Conservation (phyloP, 352 stramenopile genomes). For the Phytopythium kandeliae region DNA sequence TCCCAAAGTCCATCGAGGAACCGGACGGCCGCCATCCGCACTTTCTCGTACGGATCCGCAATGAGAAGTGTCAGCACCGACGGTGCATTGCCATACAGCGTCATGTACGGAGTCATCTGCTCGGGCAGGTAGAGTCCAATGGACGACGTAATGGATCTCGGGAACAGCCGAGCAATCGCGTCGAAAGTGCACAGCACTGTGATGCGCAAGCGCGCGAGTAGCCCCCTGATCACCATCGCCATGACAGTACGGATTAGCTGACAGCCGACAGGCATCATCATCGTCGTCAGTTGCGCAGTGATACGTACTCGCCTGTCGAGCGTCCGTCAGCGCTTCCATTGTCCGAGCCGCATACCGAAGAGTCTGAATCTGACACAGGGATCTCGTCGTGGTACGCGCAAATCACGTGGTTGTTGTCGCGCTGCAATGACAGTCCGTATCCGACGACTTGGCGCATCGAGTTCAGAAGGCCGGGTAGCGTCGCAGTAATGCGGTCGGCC, state of each 20-base stretch:
- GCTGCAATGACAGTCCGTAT: conserved; percentile 48
- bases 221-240: conserved; percentile 23
- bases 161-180: conserved; percentile 59
- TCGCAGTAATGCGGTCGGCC: conserved; percentile 45
- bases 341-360: conserved; percentile 65
- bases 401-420: conserved; percentile 46
- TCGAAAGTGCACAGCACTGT: conserved; percentile 71
- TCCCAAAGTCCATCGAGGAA: conserved; percentile 83
- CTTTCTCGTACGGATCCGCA: conserved; percentile 70
- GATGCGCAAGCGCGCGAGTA: conserved; percentile 67
- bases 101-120: conserved; percentile 78
- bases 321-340: conserved; percentile 14
- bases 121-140: conserved; percentile 80
- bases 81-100: conserved; percentile 64
- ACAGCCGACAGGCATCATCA: not conserved
- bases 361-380: conserved; percentile 61
- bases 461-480: conserved; percentile 54
- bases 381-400: conserved; percentile 55
- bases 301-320: conserved; percentile 44
- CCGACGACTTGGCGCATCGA: conserved; percentile 81
- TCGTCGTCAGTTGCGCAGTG: not conserved
- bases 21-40: conserved; percentile 62
- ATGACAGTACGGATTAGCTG: conserved; percentile 1
- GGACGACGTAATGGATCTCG: conserved; percentile 65
- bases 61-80: conserved; percentile 78